Base-by-base conservation (phyloP, 2,329 filamentous ascomycete genomes). In the Mariannaea elegans region DNA sequence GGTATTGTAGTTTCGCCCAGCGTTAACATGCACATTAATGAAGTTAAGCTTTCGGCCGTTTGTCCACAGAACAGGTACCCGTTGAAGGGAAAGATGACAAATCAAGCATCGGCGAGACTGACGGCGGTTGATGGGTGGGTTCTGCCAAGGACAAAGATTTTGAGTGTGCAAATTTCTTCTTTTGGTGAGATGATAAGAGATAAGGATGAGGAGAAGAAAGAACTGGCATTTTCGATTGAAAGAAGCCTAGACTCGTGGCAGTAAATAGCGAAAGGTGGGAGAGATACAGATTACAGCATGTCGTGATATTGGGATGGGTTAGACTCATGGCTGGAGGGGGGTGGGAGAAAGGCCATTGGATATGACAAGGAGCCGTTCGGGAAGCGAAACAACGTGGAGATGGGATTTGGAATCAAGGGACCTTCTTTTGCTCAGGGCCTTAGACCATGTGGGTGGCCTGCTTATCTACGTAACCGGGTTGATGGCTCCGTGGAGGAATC, bases 351-450 rank as follows among this genome's bases (percentile, higher is more conserved):
- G 8, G 34, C 24, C 23, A 29, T 27, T 42, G 36, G 55, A 56
- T 27, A 27, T 27, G 5, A 32, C 32, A 36, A 5, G 32, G 41
- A 23, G 7, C 24, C 13, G 16, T 13, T 34, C 4, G 32, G 48
- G 31, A 41, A n/a, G 44, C 49, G 19, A 49, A 52, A 38, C 29
- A 49, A 36, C 56, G 49, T 49, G 56, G 49, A 23, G 38, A 59
- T 54, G 29, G 29, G 23, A 54, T 54, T 59, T 59, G 38, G 56
- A 59, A 54, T 59, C 31, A 48, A 49, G 44, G 24, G 34, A 23
- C 48, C 27, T 46, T 45, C 39, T 53, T 42, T 44, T 24, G 51
- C 21, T 36, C 31, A 16, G 31, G 31, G 13, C 18, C 10, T 16
- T 29, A 39, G 32, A n/a, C 36, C 32, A 4, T 41, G 46, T 5